Conservation (phyloP, 1,284 basidiomycete genomes). For the Trichosporon sp. region DNA sequence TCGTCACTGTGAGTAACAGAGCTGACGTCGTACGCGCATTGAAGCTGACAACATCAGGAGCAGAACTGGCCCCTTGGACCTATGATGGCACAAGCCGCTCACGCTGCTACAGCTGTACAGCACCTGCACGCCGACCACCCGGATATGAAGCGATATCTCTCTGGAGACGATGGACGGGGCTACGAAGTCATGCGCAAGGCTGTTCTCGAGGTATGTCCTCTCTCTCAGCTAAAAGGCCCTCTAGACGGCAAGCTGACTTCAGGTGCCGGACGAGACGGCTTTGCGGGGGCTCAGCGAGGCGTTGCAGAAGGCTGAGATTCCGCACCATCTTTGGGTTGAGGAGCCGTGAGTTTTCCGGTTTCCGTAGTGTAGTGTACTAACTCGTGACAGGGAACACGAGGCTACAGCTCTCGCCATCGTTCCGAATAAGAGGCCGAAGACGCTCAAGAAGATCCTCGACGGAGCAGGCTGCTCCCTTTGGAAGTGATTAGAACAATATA, state of each 20-base stretch:
- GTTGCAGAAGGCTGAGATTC: slow-evolving; percentile 33
- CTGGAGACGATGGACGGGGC: slow-evolving; percentile 32
- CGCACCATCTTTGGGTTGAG: slow-evolving; percentile 52
- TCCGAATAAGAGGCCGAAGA: slow-evolving; percentile 51
- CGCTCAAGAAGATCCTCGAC: slow-evolving; percentile 48
- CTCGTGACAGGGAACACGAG: slow-evolving; percentile 41
- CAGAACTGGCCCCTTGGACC: slow-evolving; percentile 51
- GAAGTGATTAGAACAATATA: slow-evolving; percentile 19
- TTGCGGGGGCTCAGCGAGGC: slow-evolving; percentile 34
- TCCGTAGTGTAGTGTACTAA: background rate
- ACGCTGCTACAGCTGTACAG: slow-evolving; percentile 50
- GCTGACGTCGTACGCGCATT: slow-evolving; percentile 6
- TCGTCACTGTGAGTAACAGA: slow-evolving; percentile 40
- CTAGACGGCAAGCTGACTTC: slow-evolving; percentile 1
- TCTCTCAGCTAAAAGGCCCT: background rate
- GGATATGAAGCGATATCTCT: slow-evolving; percentile 38
- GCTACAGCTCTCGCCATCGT: slow-evolving; percentile 52
- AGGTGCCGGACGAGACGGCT: slow-evolving; percentile 38
- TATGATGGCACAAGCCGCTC: slow-evolving; percentile 52
- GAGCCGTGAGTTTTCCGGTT: slow-evolving; percentile 47
- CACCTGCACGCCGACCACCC: slow-evolving; percentile 31
- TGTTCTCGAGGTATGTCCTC: slow-evolving; percentile 33
- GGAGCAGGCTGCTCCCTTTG: slow-evolving; percentile 42
- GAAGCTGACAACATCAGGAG: slow-evolving; percentile 20
- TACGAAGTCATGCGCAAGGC: slow-evolving; percentile 45